Base-by-base conservation (phyloP, 768 basidiomycete genomes). In the Phlebiopsis gigantea region DNA sequence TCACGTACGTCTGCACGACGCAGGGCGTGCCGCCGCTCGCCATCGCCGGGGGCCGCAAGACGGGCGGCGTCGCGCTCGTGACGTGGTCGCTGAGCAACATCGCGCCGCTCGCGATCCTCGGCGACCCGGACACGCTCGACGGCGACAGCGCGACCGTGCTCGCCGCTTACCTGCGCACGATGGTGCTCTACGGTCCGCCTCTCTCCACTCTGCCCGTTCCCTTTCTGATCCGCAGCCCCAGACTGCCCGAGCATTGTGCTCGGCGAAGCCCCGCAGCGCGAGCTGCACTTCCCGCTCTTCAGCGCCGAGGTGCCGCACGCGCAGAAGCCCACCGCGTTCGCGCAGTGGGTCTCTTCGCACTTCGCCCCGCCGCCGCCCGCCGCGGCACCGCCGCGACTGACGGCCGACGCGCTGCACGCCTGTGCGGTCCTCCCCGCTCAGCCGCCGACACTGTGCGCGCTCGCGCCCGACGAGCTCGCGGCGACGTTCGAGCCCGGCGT, bases 1-100 rank as follows among this genome's bases (percentile, higher is more conserved):
- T 77, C 22, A 67, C 62, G 24, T 51, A 57, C n/a, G 67, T 77
- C 46, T 71, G 75, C 25, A 14, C 61, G 46, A 56, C 61, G 17
- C 59, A 67, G 34, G 50, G 63, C 5, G 56, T 75, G 5, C 72
- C 72, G 1, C 25, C 43, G 5, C 5, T 48, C 14, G 19, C 7
- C 9, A 25, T 29, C 1, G 30, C 7, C 4, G 46, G 12, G 5
- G 34, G 28, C 9, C 22, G 29, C 22, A 47, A 31, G 19, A 4
- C 50, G n/a, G 58, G 58, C n/a, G 54, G 54, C 9, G 30, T 55
- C 1, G 45, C 39, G 9, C 46, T 55, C 4, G 25, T 25, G 4
- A 24, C 46, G 12, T 34, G 31, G 54, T 56, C 58, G 10, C 28
- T 56, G 19, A 43, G 58, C 15, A 52, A 50, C 31, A 29, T 44